Evolutionary conservation across 1,284 basidiomycete species (phyloP).

Genomic region (Sanghuangporus weigelae): DNA sequence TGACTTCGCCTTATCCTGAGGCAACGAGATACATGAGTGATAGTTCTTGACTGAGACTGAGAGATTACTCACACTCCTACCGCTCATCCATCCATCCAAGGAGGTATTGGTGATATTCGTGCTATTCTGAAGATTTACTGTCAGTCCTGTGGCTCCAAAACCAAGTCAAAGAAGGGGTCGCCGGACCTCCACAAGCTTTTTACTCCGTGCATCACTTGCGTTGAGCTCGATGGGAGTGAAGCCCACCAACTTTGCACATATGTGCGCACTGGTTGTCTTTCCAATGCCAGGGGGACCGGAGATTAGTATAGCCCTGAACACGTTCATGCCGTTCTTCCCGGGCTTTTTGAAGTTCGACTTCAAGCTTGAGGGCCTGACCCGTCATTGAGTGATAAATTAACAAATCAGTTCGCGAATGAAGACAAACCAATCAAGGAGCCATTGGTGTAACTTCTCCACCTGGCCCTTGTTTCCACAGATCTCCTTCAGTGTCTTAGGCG

Average conservation of each 20-base stretch:
- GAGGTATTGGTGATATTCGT: constrained; percentile 87
- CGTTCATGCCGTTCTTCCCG: constrained; percentile 85
- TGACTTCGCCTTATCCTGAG: constrained; percentile 31
- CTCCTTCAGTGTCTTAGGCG: constrained; percentile 83
- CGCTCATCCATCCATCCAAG: constrained; percentile 82
- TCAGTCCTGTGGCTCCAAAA: background rate
- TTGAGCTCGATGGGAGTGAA: constrained; percentile 94
- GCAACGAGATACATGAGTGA: background rate
- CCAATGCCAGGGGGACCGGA: constrained; percentile 96
- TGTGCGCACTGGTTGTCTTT: constrained; percentile 94
- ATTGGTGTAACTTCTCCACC: constrained; percentile 83
- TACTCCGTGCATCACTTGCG: constrained; percentile 92
- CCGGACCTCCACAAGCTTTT: constrained; percentile 88
- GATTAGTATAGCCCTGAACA: constrained; percentile 84
- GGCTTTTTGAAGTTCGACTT: constrained; percentile 88
- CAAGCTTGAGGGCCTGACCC: constrained; percentile 62
- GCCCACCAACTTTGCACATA: constrained; percentile 85
- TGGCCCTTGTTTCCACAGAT: constrained; percentile 93
- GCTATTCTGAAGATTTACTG: constrained; percentile 49
- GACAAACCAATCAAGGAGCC: constrained; percentile 84
- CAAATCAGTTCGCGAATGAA: background rate
- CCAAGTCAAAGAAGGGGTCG: background rate
- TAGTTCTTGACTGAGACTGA: background rate
- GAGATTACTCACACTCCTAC: constrained; percentile 40
- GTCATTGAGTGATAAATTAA: background rate